These are phyloP conservation scores for Stephania japonica DNA, from an alignment of 164 flowering plant species.

Conservation along the genomic window DNA sequence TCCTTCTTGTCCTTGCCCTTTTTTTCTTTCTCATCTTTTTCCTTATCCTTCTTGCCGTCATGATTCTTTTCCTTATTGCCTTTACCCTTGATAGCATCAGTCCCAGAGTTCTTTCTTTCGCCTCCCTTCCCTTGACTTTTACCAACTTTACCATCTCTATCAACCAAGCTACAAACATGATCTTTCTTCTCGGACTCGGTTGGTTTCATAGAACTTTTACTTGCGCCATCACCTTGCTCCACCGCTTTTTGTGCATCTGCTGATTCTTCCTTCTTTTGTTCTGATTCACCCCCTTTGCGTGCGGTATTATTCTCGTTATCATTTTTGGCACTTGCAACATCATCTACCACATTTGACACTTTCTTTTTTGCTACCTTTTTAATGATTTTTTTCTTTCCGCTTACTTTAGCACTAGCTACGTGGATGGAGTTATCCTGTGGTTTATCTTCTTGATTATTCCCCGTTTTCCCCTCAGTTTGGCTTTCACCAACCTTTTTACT, in stretches of 20 bases:
- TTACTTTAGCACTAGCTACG: slow-evolving; percentile 32
- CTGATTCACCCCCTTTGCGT: slow-evolving; percentile 16
- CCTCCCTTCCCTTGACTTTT: slow-evolving; percentile 25
- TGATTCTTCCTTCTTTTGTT: slow-evolving; percentile 17
- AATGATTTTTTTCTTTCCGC: slow-evolving; percentile 57
- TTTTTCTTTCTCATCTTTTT: slow-evolving; percentile 45
- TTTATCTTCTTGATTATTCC: slow-evolving; percentile 30
- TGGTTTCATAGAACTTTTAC: too few species aligned
- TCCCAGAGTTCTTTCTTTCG: slow-evolving; percentile 26
- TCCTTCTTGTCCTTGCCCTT: slow-evolving; percentile 41
- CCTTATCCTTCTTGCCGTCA: slow-evolving; percentile 29
- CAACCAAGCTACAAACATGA: slow-evolving; percentile 17
- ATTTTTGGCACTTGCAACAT: slow-evolving; percentile 3
- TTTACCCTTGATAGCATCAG: slow-evolving; percentile 28
- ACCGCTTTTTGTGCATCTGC: slow-evolving; percentile 19
- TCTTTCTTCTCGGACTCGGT: slow-evolving; percentile 5
- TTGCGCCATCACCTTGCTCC: slow-evolving; percentile 13
- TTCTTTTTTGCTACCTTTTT: slow-evolving; percentile 26
- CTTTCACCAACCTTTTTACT: slow-evolving; percentile 3
- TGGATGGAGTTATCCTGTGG: slow-evolving; percentile 25
- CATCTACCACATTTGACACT: slow-evolving; percentile 6
- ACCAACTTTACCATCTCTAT: slow-evolving; percentile 24
- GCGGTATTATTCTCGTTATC: slow-evolving; percentile 22
- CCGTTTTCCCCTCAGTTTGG: slow-evolving; percentile 25
- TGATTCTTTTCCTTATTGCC: slow-evolving; percentile 30